Percentiles rank a stretch among this genome's conserved stretches.
These are phyloP conservation scores for Suillus fuscotomentosus DNA, from an alignment of 768 basidiomycete genomes.

Conservation along the genomic window DNA sequence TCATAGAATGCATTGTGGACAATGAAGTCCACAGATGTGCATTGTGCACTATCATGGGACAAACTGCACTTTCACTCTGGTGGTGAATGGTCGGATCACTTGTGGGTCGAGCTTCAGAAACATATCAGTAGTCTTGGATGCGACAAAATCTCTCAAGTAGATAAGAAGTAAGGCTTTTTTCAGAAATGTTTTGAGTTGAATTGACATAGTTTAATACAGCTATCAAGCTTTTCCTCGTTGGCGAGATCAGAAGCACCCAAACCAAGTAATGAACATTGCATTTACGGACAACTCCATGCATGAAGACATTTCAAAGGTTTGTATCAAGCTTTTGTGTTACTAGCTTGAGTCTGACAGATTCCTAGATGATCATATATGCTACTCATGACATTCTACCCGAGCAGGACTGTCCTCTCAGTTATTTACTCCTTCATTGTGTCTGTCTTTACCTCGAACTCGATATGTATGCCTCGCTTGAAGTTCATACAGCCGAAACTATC, in stretches of 20 bases:
- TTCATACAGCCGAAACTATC: neutral
- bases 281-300: neutral
- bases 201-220: neutral
- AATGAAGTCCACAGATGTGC: slow-evolving; percentile 32
- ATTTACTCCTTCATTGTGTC: neutral
- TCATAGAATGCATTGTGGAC: slow-evolving; percentile 34
- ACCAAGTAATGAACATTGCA: neutral
- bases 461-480: neutral
- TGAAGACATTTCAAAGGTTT: neutral
- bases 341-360: neutral
- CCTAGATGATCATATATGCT: neutral
- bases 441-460: neutral
- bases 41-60: slow-evolving; percentile 36
- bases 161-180: slow-evolving; percentile 13
- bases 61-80: slow-evolving; percentile 34
- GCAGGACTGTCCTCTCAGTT: neutral
- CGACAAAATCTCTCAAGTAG: neutral
- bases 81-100: neutral
- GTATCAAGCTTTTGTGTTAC: neutral
- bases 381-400: neutral
- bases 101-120: slow-evolving; percentile 16
- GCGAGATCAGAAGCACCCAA: neutral
- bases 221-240: neutral
- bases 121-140: slow-evolving; percentile 15
- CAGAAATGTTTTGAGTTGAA: too few relatives aligned